Evolutionary conservation across 306 rosid genomes (phyloP), one percentile per base, ranked within the genome.

Genomic region (Prunus campanulata): DNA sequence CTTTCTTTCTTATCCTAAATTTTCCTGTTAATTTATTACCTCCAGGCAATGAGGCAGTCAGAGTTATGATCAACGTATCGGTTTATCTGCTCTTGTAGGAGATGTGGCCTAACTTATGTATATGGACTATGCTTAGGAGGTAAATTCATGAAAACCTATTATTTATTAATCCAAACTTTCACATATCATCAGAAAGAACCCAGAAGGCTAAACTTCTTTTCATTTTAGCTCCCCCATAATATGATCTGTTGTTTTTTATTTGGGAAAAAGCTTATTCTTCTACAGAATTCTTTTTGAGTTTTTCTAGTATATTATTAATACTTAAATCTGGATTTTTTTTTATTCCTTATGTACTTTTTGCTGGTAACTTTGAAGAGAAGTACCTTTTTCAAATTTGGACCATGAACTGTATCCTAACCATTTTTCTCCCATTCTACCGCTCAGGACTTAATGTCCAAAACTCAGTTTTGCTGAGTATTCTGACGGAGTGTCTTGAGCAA

Each of bases 51-150:
- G 81, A 87, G 96, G 78, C 93, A 84, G 62, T 85, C 76, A 12
- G 97, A 93, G 74, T 72, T 93, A 64, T 86, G 95, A 90, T 85
- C 95, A 57, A 93, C 86, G 84, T 91, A 91, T 83, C 68, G 74
- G 20, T 93, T 93, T 68, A 18, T 76, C 74, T 93, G 98, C 76
- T 61, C 79, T 71, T 93, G 97, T 69, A 64, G 55, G 71, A 79
- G 97, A 61, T 91, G 98, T 80, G 62, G 78, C 68, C 69, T 69
- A 60, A 66, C 89, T 64, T 4, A 32, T 32, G 39, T 88, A 77
- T 7, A 93, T 84, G 59, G 97, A 93, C 80, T 74, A 52, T 62
- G 83, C 72, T 81, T 86, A 91, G 89, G 93, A 93, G 77, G 96
- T 90, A 83, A 47, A n/a, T 76, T 78, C 74, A 4, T 54, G 66